Evolutionary conservation across 257 asterid genomes (phyloP).

Genomic region (Scutellaria galericulata): DNA sequence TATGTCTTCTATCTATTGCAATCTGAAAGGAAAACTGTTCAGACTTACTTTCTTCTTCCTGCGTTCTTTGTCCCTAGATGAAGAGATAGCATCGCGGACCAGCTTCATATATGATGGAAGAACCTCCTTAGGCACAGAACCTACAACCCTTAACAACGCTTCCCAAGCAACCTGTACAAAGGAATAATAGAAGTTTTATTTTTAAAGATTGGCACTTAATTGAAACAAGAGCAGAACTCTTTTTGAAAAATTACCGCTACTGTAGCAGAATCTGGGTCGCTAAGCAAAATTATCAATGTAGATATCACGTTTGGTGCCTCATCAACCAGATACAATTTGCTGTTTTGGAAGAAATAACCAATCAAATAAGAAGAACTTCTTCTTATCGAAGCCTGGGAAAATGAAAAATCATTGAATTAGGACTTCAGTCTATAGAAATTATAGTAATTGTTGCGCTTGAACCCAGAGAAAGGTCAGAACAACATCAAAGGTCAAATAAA

Average conservation of each 20-base stretch:
- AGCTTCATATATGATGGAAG: slow-evolving; percentile 90
- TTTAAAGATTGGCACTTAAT: slow-evolving; percentile 14
- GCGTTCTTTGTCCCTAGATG: slow-evolving; percentile 94
- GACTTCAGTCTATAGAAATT: background rate
- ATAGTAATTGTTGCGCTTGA: slow-evolving; percentile 27
- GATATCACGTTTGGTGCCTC: slow-evolving; percentile 96
- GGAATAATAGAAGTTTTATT: background rate
- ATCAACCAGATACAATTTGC: slow-evolving; percentile 90
- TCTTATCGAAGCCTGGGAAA: slow-evolving; percentile 79
- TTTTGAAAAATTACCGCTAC: slow-evolving; percentile 61
- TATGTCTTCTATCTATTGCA: slow-evolving; percentile 25
- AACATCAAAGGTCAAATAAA: slow-evolving; percentile 32
- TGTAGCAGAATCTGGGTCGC: slow-evolving; percentile 80
- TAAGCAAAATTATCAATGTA: slow-evolving; percentile 80
- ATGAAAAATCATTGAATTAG: slow-evolving; percentile 31
- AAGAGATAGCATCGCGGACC: slow-evolving; percentile 98
- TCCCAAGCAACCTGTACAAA: slow-evolving; percentile 87
- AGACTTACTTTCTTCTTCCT: slow-evolving; percentile 75
- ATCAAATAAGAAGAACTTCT: slow-evolving; percentile 81
- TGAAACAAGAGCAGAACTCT: slow-evolving; percentile 19
- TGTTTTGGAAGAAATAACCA: slow-evolving; percentile 87
- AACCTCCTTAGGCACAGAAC: slow-evolving; percentile 88
- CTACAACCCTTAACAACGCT: slow-evolving; percentile 84
- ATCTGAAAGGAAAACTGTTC: slow-evolving; percentile 14
- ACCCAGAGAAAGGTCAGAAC: background rate